Evolutionary conservation across 768 basidiomycete genomes (phyloP), one percentile per base, ranked within the genome.

Genomic region (Lyophyllum atratum): DNA sequence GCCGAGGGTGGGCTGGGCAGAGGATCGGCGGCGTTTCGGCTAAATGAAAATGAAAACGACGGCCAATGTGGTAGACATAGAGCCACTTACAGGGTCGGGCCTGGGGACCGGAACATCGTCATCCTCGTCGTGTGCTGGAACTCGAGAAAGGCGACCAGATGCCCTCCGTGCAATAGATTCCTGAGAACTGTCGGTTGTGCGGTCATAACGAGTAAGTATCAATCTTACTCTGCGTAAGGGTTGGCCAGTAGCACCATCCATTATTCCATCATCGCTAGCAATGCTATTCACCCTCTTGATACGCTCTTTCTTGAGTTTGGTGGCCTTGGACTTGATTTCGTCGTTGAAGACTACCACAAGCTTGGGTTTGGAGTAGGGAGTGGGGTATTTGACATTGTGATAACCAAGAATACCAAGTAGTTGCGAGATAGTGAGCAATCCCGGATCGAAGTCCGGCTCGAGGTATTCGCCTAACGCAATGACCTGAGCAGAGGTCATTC

Each of bases 191-290:
- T 54, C 21, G 61, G 55, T 50, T 51, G 58, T 22, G 29, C 14
- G 6, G 12, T 21, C 25, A 24, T 22, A 31, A 19, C 14, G 44
- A 40, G n/a, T 24, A 19, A 45, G 56, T 10, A 15, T 25, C 24
- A 33, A 45, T 11, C 56, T 33, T 42, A 25, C 55, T 55, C 54
- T 39, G 44, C 48, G 55, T 57, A 93, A 70, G 33, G 81, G 86
- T 67, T 80, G 71, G n/a, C 92, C 92, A 7, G 92, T 93, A n/a
- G 85, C 59, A 21, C 92, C 92, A 69, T 94, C 90, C 37, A 76
- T 84, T 51, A 94, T 93, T 4, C 92, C 92, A 54, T 91, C 86
- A 58, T 90, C 89, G 64, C 90, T 93, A 5, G 93, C 85, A 49
- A 80, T 70, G 60, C 89, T 92, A 50, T 84, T 86, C 68, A 85